These are phyloP conservation scores for Aquanectria penicillioides DNA, from an alignment of 2,329 filamentous ascomycete genomes.

Conservation along the genomic window DNA sequence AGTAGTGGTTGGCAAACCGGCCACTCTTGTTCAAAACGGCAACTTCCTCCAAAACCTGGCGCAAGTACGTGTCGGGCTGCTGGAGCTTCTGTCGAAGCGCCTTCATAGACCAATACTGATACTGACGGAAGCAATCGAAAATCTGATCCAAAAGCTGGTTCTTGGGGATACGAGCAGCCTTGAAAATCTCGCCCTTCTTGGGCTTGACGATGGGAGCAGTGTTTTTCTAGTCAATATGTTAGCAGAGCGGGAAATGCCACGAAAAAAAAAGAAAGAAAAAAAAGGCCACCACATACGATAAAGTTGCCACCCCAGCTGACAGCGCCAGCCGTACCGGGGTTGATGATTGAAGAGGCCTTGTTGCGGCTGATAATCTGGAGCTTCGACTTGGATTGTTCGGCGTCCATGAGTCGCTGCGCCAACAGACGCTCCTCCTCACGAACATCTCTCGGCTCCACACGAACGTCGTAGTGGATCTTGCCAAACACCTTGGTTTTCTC, in stretches of 20 bases:
- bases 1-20: constrained; percentile 86
- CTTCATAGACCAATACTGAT: constrained; percentile 95
- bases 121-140: constrained; percentile 83
- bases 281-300: constrained; percentile 62
- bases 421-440: constrained; percentile 74
- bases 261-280: constrained; percentile 18
- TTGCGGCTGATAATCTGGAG: constrained; percentile 61
- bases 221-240: constrained; percentile 59
- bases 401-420: constrained; percentile 63
- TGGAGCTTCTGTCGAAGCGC: constrained; percentile 79
- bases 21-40: constrained; percentile 86
- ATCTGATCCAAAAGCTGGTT: constrained; percentile 89
- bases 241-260: no score
- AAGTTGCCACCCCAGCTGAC: constrained; percentile 57
- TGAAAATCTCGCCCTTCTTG: constrained; percentile 75
- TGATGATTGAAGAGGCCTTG: constrained; percentile 63
- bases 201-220: constrained; percentile 60
- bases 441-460: constrained; percentile 77
- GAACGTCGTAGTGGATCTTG: constrained; percentile 79
- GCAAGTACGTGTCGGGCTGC: constrained; percentile 94
- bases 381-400: constrained; percentile 60
- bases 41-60: constrained; percentile 83
- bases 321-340: constrained; percentile 59
- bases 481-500: constrained; percentile 83
- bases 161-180: constrained; percentile 89